Base-by-base conservation (phyloP, 2,329 filamentous ascomycete genomes). In the Apiospora hydei region DNA sequence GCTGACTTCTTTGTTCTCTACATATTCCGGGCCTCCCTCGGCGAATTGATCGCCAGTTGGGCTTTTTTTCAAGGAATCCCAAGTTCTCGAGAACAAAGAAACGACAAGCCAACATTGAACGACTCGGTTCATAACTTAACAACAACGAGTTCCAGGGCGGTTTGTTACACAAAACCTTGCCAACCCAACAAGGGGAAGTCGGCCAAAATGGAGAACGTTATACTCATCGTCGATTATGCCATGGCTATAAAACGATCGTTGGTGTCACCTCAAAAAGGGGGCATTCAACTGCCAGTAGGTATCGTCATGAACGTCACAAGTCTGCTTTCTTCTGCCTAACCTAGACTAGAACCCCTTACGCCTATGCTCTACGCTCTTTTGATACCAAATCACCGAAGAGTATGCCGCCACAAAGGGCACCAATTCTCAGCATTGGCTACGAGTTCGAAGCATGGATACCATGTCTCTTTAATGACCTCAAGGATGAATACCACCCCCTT, bases 171-270 rank as follows among this genome's bases (percentile, higher is more conserved):
- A 1, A 14, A 13, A 18, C 0, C 34, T 21, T 11, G 13, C 34
- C 53, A 34, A 61, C 30, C 57, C 18, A 64, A 64, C 57, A 41
- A 38, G 57, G 34, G 57, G 0, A 14, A 41, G 4, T 41, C 57
- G 21, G 3, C 18, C 5, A 64, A 64, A 1, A 64, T 64, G 57
- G 57, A 64, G 4, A 6, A n/a, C 57, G 14, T 13, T 41, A 64
- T 41, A 34, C 14, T 34, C 18, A 8, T 7, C 6, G 11, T 13
- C 11, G 57, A 41, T 11, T 64, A 64, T 41, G 57, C 57, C 10
- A n/a, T n/a, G 57, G 57, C 57, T 41, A 64, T 64, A 64, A 64
- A 41, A n/a, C 21, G 57, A 41, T 21, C 18, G 34, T 13, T 64
- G 18, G 57, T 64, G 57, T 64, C 57, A 41, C 30, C 24, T n/a